These are phyloP conservation scores for Capronia americana DNA, from an alignment of 2,329 filamentous ascomycete genomes.

Conservation along the genomic window DNA sequence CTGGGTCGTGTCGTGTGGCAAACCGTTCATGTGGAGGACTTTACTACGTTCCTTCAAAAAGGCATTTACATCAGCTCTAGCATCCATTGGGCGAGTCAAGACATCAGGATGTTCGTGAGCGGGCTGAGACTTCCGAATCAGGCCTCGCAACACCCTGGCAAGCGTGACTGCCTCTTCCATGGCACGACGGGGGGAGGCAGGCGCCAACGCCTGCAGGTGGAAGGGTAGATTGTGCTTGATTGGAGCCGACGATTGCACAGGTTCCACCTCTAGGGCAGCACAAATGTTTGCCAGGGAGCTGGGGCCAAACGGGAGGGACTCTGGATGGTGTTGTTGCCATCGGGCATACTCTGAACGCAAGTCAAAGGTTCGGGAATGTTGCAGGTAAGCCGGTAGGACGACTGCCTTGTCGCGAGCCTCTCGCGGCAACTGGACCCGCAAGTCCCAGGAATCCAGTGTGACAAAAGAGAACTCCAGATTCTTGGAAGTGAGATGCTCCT, in stretches of 20 bases:
- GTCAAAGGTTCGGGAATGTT: constrained; percentile 97
- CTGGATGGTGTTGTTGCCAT: constrained; percentile 98
- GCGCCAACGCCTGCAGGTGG: constrained; percentile 93
- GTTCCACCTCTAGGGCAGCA: constrained; percentile 95
- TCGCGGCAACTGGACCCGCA: constrained; percentile 94
- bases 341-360: constrained; percentile 96
- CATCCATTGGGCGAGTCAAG: constrained; percentile 93
- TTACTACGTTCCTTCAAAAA: constrained; percentile 97
- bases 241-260: constrained; percentile 93
- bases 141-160: constrained; percentile 85
- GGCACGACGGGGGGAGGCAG: constrained; percentile 90
- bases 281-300: constrained; percentile 97
- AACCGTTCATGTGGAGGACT: constrained; percentile 94
- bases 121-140: constrained; percentile 96
- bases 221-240: constrained; percentile 99
- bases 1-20: constrained; percentile 97
- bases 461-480: constrained; percentile 98
- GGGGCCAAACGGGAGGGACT: constrained; percentile 94
- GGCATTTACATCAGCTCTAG: constrained; percentile 91
- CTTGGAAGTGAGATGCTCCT: constrained; percentile 86
- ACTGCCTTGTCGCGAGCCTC: constrained; percentile 98
- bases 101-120: constrained; percentile 93
- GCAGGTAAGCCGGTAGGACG: constrained; percentile 92
- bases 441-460: constrained; percentile 96
- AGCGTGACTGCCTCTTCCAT: constrained; percentile 98